Percentiles rank a stretch among this genome's conserved stretches.
Conservation (phyloP, 176 grass and related monocot species). For the Tillandsia leiboldiana region DNA sequence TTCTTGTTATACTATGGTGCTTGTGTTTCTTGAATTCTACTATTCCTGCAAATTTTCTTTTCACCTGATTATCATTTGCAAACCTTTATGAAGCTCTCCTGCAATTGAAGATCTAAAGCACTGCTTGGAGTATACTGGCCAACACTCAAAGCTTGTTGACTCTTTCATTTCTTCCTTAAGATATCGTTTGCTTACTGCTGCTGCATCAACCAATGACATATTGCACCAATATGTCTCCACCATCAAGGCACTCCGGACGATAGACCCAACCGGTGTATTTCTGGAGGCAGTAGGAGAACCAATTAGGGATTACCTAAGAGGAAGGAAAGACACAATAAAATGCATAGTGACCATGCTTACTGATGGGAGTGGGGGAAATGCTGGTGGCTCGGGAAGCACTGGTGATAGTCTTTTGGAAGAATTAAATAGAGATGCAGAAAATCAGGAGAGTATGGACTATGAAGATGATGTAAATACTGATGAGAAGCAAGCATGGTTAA, state of each 20-base stretch:
- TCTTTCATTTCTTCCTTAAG: constrained; percentile 91
- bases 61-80: constrained; percentile 17
- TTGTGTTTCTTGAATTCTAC: constrained; percentile 11
- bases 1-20: constrained; percentile 13
- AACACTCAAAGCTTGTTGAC: constrained; percentile 90
- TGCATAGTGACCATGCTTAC: constrained; percentile 98
- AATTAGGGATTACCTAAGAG: constrained; percentile 96
- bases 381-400: constrained; percentile 52
- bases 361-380: constrained; percentile 69
- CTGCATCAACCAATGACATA: constrained; percentile 97
- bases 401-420: constrained; percentile 90
- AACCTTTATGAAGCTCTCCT: constrained; percentile 53
- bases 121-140: constrained; percentile 90
- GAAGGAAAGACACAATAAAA: constrained; percentile 98
- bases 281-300: constrained; percentile 97
- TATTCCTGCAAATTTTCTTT: constrained; percentile 8
- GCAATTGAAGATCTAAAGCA: constrained; percentile 91
- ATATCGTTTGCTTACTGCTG: constrained; percentile 88
- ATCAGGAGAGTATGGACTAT: constrained; percentile 66
- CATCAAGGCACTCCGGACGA: constrained; percentile 81
- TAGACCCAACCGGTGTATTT: constrained; percentile 93
- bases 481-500: constrained; percentile 96
- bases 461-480: constrained; percentile 76
- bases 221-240: constrained; percentile 97
- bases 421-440: constrained; percentile 87